Evolutionary conservation across 371 early-diverging fungal species (phyloP), one percentile per base, ranked within the genome.

Genomic region (Apophysomyces trapeziformis): DNA sequence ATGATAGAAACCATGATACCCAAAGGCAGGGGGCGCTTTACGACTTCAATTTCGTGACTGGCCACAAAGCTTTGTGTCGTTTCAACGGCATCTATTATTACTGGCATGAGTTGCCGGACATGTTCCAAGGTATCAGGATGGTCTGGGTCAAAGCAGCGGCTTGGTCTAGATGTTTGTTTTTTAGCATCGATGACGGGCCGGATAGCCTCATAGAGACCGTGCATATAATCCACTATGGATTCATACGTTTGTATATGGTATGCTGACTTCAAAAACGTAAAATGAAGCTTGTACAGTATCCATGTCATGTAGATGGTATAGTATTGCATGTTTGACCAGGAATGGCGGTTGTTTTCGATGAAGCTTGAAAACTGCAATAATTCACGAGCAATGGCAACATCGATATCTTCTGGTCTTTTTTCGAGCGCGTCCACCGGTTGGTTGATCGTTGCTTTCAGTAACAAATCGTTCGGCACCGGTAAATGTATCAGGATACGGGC

Each of bases 341-440:
- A 70, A 66, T 80, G 75, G 66, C 73, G 71, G 41, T 83, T 75
- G 46, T 72, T 64, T 43, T 78, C 74, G 65, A 85, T 85, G 62
- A 82, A 83, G 26, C 60, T 66, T 56, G 72, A 62, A 65, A 81
- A 81, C 37, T 63, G 16, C 7, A 62, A 13, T 39, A 77, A 45
- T n/a, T 61, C 60, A 5, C 56, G 44, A 16, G 61, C 58, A 16
- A 70, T 45, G 3, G 64, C 68, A 9, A 16, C 35, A 38, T 64
- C 65, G 4, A 58, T 50, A 21, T 65, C 61, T 11, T 58, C 50
- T 8, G 37, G 45, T 21, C 26, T 21, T 7, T 37, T 43, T 7
- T 38, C n/a, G 47, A 57, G 4, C 16, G 16, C 9, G 41, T 60
- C 50, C 13, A 18, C 38, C 56, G 36, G 38, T 60, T 2, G 38